Evolutionary conservation across 2,329 filamentous ascomycete species (phyloP).

Genomic region (Colletotrichum spinosum): DNA sequence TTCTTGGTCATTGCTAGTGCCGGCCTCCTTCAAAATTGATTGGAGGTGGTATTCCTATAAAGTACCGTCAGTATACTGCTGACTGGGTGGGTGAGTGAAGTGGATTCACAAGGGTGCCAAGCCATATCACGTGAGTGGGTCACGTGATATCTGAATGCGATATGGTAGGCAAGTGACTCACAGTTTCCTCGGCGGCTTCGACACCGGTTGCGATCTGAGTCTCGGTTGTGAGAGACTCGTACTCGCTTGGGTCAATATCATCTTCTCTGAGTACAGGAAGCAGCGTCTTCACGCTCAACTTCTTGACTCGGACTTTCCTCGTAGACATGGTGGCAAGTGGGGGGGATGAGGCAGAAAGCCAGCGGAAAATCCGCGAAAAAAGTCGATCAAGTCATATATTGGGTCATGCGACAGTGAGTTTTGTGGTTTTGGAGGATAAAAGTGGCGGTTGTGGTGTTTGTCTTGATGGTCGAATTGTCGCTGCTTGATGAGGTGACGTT

Average conservation of each 20-base stretch:
- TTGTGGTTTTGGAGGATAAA: conserved; percentile 66
- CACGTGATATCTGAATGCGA: conserved; percentile 61
- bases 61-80: conserved; percentile 45
- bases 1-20: conserved; percentile 68
- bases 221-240: conserved; percentile 86
- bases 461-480: conserved; percentile 66
- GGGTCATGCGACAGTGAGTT: conserved; percentile 64
- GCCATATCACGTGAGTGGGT: conserved; percentile 54
- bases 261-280: conserved; percentile 89
- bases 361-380: conserved; percentile 72
- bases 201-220: conserved; percentile 94
- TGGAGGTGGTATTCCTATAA: conserved; percentile 93
- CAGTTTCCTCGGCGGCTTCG: conserved; percentile 96
- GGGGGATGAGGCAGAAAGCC: conserved; percentile 53
- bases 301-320: conserved; percentile 84
- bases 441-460: conserved; percentile 60
- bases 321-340: conserved; percentile 67
- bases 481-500: conserved; percentile 67
- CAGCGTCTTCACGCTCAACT: conserved; percentile 90
- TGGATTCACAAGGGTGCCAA: conserved; percentile 19
- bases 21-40: conserved; percentile 74
- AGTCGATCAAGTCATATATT: conserved; percentile 72
- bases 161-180: conserved; percentile 65
- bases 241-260: conserved; percentile 87
- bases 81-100: conserved; percentile 24